Evolutionary conservation across 2,329 filamentous ascomycete species (phyloP).

Genomic region (Thelonectria rubi): DNA sequence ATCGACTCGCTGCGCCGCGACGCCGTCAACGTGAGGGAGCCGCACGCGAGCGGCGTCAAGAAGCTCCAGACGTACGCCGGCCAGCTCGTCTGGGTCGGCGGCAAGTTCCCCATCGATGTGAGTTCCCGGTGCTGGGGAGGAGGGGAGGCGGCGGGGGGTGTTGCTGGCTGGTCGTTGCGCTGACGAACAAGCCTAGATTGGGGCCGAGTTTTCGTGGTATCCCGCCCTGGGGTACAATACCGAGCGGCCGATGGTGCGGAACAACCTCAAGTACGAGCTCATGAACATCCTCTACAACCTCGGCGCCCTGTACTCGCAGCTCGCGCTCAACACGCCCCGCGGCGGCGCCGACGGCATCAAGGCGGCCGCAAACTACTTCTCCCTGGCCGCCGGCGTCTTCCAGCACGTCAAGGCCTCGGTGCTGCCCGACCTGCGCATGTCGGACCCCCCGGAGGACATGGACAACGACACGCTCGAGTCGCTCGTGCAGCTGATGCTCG

Average conservation of each 20-base stretch:
- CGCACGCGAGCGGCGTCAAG: conserved; percentile 84
- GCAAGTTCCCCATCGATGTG: conserved; percentile 96
- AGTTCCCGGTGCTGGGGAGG: conserved; percentile 24
- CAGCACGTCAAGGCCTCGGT: conserved; percentile 78
- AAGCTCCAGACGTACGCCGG: conserved; percentile 93
- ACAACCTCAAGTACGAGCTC: conserved; percentile 82
- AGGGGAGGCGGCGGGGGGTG: too few relatives aligned
- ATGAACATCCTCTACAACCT: conserved; percentile 95
- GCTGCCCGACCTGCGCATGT: conserved; percentile 81
- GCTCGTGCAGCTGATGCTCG: conserved; percentile 83
- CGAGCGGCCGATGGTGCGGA: conserved; percentile 72
- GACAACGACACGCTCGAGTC: conserved; percentile 87
- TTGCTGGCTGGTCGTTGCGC: conserved; percentile 1
- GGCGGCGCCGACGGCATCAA: conserved; percentile 85
- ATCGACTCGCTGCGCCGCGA: conserved; percentile 86
- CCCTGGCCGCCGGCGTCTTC: conserved; percentile 84
- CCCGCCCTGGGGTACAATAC: conserved; percentile 91
- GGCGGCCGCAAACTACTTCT: conserved; percentile 88
- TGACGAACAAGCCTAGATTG: conserved; percentile 70
- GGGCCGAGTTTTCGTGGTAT: conserved; percentile 97
- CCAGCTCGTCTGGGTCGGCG: conserved; percentile 90
- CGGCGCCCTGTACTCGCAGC: conserved; percentile 90
- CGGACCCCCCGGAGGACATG: conserved; percentile 93
- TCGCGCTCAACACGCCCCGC: conserved; percentile 83
- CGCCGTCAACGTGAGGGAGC: conserved; percentile 88